Base-by-base conservation (phyloP, 139 green algal genomes). In the Tetraselmis striata region DNA sequence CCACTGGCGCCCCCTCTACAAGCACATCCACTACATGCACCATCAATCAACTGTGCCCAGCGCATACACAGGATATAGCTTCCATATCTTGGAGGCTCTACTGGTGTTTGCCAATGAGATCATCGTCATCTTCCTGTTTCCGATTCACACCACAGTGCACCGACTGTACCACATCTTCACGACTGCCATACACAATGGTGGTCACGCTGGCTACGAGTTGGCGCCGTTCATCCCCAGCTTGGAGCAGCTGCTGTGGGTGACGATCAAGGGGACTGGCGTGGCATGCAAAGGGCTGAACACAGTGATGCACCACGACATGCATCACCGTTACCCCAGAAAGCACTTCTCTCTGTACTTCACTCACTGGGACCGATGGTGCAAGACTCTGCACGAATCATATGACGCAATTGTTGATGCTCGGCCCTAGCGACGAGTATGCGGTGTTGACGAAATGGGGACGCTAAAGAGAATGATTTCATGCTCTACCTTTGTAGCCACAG, bases 311-410 rank as follows among this genome's bases (percentile, higher is more conserved):
- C 94, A 98, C 84, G 94, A 98, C 89, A 93, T 97, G 94, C 94
- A 98, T 86, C 94, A 98, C 88, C 86, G 89, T 67, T 67, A 67
- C 45, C 93, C 93, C 29, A 90, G 74, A 26, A 83, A 82, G 30
- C 93, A 98, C 88, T 97, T 96, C 86, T 93, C 88, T 0, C 90
- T 98, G 27, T 98, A 98, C 89, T 95, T 97, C 86, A 97, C 94
- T 0, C 93, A 97, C 88, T 98, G 93, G 94, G 94, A 98, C 85
- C 82, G 90, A 1, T 80, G 85, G 84, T 91, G 85, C 77, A 87
- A 87, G 25, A 96, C 94, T 0, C 80, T 96, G 86, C 93, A 97
- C 80, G 84, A 84, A 0, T 59, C 74, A 1, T 97, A 97, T 81
- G 79, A 92, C 45, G 45, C 45, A 18, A 5, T 67, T 5, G 45